A percentile compares a stretch with the other conserved stretches of the same genome.
Conservation (phyloP, 257 asterid genomes). For the Vinca minor region DNA sequence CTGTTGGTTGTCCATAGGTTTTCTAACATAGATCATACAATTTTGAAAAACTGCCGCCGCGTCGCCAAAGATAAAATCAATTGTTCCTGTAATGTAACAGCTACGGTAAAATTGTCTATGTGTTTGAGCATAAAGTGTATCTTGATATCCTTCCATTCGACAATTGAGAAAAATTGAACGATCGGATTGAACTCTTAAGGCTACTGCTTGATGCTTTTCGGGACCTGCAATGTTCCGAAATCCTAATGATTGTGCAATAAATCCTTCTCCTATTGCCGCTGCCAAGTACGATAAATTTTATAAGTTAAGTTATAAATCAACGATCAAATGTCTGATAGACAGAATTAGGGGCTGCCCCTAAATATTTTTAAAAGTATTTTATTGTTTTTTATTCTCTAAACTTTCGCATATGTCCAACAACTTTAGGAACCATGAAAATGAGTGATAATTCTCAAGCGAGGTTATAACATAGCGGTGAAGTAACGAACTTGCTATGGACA, state of each 20-base stretch:
- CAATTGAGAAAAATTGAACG: slow-evolving; percentile 59
- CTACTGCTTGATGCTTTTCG: slow-evolving; percentile 86
- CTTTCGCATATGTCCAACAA: no score
- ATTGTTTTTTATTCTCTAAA: no score
- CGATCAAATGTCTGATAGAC: no score
- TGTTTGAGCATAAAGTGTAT: slow-evolving; percentile 50
- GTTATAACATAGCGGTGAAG: no score
- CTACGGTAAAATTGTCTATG: slow-evolving; percentile 73
- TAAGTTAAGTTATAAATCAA: no score
- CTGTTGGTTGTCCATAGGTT: slow-evolving; percentile 50
- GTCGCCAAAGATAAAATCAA: slow-evolving; percentile 74
- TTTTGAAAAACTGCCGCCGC: slow-evolving; percentile 68
- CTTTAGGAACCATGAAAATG: no score
- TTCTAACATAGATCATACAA: slow-evolving; percentile 55
- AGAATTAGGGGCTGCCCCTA: no score
- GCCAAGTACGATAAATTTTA: slow-evolving; percentile 9
- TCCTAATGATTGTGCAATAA: slow-evolving; percentile 68
- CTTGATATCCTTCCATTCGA: slow-evolving; percentile 74
- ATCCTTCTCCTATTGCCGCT: slow-evolving; percentile 70
- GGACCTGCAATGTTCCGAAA: slow-evolving; percentile 89
- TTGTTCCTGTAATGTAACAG: slow-evolving; percentile 65
- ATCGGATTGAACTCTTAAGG: slow-evolving; percentile 71
- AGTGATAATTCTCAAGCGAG: no score
- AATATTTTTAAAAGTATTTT: no score
- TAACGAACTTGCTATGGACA: no score